Conservation (phyloP, 495 filamentous ascomycete species). For the Xylaria longipes region DNA sequence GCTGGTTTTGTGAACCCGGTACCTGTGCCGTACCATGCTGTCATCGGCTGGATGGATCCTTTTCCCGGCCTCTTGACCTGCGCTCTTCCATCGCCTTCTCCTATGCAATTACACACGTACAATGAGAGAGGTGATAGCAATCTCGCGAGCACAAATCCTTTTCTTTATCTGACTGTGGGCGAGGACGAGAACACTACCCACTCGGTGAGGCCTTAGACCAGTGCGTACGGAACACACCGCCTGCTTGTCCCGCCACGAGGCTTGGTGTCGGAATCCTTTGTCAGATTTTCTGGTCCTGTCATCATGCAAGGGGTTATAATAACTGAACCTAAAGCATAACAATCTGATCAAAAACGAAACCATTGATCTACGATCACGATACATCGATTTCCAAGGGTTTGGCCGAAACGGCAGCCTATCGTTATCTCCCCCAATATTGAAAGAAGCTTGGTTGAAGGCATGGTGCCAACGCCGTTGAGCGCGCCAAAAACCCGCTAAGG, state of each 20-base stretch:
- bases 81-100: neutral
- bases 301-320: conserved; percentile 16
- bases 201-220: neutral
- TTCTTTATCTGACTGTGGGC: neutral
- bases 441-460: neutral
- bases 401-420: neutral
- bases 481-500: neutral
- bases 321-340: neutral
- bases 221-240: conserved; percentile 1
- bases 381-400: conserved; percentile 14
- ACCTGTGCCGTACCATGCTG: conserved; percentile 11
- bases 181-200: neutral
- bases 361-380: conserved; percentile 11
- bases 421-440: neutral
- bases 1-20: conserved; percentile 14
- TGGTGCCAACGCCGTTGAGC: neutral
- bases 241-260: neutral
- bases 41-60: conserved; percentile 15
- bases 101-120: neutral
- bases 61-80: neutral
- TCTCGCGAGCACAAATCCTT: conserved; percentile 16
- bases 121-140: neutral
- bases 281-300: conserved; percentile 17
- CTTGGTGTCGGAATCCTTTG: conserved; percentile 18
- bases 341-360: conserved; percentile 13